Base-by-base conservation (phyloP, 768 basidiomycete genomes). In the Rhizopogon vesiculosus region DNA sequence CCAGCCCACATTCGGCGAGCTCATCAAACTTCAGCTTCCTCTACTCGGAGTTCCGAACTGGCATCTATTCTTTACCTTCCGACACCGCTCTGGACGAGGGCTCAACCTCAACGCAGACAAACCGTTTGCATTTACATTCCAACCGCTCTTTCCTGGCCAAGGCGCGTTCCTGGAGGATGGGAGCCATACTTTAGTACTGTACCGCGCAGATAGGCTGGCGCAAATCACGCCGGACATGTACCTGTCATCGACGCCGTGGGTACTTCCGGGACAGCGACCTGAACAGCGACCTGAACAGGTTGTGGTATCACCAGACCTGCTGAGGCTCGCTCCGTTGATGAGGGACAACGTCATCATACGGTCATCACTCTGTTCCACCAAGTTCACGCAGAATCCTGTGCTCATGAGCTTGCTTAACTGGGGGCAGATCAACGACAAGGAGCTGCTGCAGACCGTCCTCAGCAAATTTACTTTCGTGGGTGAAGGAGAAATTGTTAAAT, bases 61-160 rank as follows among this genome's bases (percentile, higher is more conserved):
- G 84, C 96, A 98, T 66, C 72, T 98, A 13, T 98, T 96, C 78
- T 91, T 98, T 74, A 92, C 92, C 0, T 95, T 98, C 72, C 84
- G 91, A 41, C 87, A 92, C 65, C 86, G 87, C 39, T 74, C 73
- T 43, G 79, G 78, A 12, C 80, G 80, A 43, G 68, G 70, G 15
- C 63, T 68, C 54, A 77, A 72, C 40, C 65, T 73, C 22, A 22
- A 22, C 22, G 22, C 22, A 3, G 93, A 95, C 44, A 79, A 81
- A 29, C 89, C 93, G 0, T 98, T 95, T 62, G 96, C 93, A 1
- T 97, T 96, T 63, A 93, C 88, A 2, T 97, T 89, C 68, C 84
- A 96, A 44, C 96, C 95, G 0, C 76, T 98, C 5, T 89, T 92
- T 62, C 85, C 86, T 0, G 84, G 88, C 54, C 76, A 81, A 8